phyloP scores from a whole-genome alignment of 179 eudicot species.

The Silene vulgaris region DNA sequence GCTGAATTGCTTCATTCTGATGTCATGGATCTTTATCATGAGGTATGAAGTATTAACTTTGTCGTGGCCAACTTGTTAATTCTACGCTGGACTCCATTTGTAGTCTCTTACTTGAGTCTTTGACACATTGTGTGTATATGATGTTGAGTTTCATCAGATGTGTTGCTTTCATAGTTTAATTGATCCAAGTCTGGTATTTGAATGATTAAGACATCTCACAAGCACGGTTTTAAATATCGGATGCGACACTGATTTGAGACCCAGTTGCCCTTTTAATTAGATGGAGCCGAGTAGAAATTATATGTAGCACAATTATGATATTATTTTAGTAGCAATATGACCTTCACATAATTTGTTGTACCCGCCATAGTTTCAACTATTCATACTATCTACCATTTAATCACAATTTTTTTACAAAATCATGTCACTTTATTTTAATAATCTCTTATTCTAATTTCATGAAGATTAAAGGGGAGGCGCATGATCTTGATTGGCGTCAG shows the following conservation, averaged over 20 bases:
- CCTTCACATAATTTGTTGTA: slow-evolving; percentile 1
- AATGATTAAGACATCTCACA: background rate
- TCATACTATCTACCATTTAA: slow-evolving; percentile 1
- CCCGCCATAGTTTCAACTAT: background rate
- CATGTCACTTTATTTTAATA: background rate
- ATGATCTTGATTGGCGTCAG: slow-evolving; percentile 73
- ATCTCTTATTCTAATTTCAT: slow-evolving; percentile 17
- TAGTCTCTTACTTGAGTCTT: background rate
- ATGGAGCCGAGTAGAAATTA: too few species aligned
- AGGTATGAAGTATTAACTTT: slow-evolving; percentile 44
- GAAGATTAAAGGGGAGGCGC: slow-evolving; percentile 66
- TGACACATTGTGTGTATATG: too few species aligned
- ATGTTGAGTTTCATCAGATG: too few species aligned
- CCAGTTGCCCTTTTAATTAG: background rate
- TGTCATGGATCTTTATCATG: slow-evolving; percentile 54
- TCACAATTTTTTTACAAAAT: background rate
- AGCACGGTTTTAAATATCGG: background rate
- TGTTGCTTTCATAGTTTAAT: too few species aligned
- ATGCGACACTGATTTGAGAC: too few species aligned
- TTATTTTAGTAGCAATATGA: background rate
- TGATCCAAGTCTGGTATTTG: too few species aligned
- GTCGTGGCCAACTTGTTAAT: background rate
- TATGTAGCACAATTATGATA: background rate
- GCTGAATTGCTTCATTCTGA: slow-evolving; percentile 69
- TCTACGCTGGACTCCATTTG: background rate